Evolutionary conservation across 192 early-diverging fungal genomes (phyloP).

Genomic region (Coemansia sp.): DNA sequence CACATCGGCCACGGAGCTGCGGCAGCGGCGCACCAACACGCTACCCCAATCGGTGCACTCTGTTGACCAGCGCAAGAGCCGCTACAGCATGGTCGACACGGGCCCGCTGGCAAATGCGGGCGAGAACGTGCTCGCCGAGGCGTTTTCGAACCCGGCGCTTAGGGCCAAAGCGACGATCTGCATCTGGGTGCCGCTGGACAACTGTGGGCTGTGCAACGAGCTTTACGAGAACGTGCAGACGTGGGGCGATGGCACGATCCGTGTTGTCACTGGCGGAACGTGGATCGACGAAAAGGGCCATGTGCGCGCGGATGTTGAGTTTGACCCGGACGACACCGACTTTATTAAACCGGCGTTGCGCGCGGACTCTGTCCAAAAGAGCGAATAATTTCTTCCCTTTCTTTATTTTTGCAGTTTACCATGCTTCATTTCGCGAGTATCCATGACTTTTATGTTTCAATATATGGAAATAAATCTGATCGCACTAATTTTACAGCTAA

Average conservation of each 20-base stretch:
- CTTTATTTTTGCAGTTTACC: too few species aligned
- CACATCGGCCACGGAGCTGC: conserved; percentile 34
- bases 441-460: too few species aligned
- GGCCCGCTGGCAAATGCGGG: conserved; percentile 5
- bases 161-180: conserved; percentile 19
- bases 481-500: too few species aligned
- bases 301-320: conserved; percentile 41
- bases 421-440: too few species aligned
- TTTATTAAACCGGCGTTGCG: not conserved
- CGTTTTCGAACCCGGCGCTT: conserved; percentile 39
- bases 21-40: conserved; percentile 22
- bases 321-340: conserved; percentile 27
- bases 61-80: conserved; percentile 13
- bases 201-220: conserved; percentile 30
- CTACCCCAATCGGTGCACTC: not conserved
- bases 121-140: conserved; percentile 23
- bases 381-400: not conserved
- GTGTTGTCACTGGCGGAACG: conserved; percentile 14
- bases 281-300: conserved; percentile 40
- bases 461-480: too few species aligned
- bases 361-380: not conserved
- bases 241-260: conserved; percentile 25
- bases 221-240: conserved; percentile 17
- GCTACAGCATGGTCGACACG: conserved; percentile 21
- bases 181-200: conserved; percentile 43